Base-by-base conservation (phyloP, 805 yeast genomes). In the Candida broadrunensis region DNA sequence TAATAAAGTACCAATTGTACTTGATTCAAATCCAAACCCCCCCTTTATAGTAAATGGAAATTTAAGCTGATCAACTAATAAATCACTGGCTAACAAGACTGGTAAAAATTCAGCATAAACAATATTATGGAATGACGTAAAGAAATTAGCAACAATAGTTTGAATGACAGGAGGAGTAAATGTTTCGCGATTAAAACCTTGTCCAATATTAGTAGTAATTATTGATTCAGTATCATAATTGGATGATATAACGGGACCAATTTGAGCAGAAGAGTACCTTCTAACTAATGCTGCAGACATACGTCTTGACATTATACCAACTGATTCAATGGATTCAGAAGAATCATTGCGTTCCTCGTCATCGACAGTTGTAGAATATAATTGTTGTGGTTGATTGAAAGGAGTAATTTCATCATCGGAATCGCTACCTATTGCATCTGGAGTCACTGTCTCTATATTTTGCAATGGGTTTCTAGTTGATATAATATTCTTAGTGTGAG, bases 51-150 rank as follows among this genome's bases (percentile, higher is more conserved):
- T 56, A 58, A 71, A 69, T 7, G 84, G 84, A 48, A 79, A 77
- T 34, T 58, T 49, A 12, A 72, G 63, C 12, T 48, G 38, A 5
- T 57, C 56, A 2, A 42, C 43, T 16, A 46, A 41, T 14, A 55
- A 47, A 9, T 52, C 46, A 5, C 62, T 56, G 2, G 83, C 79
- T 13, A 80, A 60, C 40, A 73, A 72, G 3, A 80, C 72, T 1
- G 85, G 85, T 33, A 80, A 51, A 39, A 80, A 75, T 53, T 79
- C 83, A 25, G 72, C 70, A 51, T 62, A 76, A 4, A 76, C 78
- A 13, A 74, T 60, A 11, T 62, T 52, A 51, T 75, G 81, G 36
- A 77, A 64, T n/a, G 78, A 62, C 48, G 72, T 53, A 18, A 68
- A 51, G 38, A 75, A 70, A 50, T 71, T 54, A 56, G 71, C 42